A percentile compares a stretch with the other conserved stretches of the same genome.
Conservation (phyloP, 1,284 basidiomycete species). For the Lignosus rhinocerotis region DNA sequence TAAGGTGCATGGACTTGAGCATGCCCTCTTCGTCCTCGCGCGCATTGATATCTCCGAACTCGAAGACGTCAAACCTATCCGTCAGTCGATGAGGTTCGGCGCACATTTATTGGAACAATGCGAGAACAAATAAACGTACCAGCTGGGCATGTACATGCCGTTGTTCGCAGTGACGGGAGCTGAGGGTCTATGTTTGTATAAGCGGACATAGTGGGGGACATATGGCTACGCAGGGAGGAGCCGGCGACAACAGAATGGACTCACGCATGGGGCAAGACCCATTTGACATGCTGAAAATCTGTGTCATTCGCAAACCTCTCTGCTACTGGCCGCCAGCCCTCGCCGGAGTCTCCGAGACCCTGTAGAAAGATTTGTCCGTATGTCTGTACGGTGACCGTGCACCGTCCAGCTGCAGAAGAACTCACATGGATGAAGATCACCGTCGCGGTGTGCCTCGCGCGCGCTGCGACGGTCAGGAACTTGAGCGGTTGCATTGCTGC, state of each 20-base stretch:
- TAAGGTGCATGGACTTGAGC: slow-evolving; percentile 57
- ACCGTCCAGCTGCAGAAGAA: background rate
- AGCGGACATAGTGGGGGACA: background rate
- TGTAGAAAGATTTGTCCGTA: slow-evolving; percentile 28
- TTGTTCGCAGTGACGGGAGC: slow-evolving; percentile 69
- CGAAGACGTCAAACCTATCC: slow-evolving; percentile 75
- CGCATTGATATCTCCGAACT: slow-evolving; percentile 58
- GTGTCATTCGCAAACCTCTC: slow-evolving; percentile 54
- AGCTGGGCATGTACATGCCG: slow-evolving; percentile 70
- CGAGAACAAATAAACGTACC: slow-evolving; percentile 42
- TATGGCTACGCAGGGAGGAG: slow-evolving; percentile 2
- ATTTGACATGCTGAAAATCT: slow-evolving; percentile 75
- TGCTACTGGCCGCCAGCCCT: slow-evolving; percentile 80
- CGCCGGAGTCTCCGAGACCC: slow-evolving; percentile 76
- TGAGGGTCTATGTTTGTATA: slow-evolving; percentile 42
- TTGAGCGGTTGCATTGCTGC: slow-evolving; percentile 42
- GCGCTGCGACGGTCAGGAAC: slow-evolving; percentile 53
- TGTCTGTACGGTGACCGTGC: background rate
- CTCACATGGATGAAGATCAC: slow-evolving; percentile 85
- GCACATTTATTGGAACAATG: no score
- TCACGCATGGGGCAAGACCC: slow-evolving; percentile 79
- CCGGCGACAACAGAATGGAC: slow-evolving; percentile 22
- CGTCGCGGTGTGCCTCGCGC: slow-evolving; percentile 76
- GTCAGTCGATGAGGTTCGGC: background rate
- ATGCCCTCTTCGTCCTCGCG: slow-evolving; percentile 77